phyloP scores from a whole-genome alignment of 805 yeast species.

The Blastobotrys robertii region DNA sequence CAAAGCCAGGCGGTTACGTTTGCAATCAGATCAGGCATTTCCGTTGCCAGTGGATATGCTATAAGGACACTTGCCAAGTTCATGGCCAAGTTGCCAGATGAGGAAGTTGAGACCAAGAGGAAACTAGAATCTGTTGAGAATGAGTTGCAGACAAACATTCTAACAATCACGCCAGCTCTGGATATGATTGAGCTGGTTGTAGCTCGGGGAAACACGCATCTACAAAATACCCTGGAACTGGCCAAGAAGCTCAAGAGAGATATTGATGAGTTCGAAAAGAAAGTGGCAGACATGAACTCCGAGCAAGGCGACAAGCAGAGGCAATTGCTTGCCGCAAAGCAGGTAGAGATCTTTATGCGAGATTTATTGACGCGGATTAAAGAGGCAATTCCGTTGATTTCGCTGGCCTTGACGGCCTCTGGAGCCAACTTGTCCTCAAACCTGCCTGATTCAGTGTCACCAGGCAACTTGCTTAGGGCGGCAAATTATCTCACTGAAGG shows the following conservation, averaged over 20 bases:
- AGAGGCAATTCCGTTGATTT: constrained; percentile 58
- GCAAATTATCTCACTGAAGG: constrained; percentile 36
- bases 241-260: constrained; percentile 47
- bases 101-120: constrained; percentile 42
- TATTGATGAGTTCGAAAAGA: constrained; percentile 44
- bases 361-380: constrained; percentile 45
- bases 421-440: constrained; percentile 50
- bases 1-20: constrained; percentile 72
- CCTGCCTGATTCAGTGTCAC: constrained; percentile 46
- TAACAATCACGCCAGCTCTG: constrained; percentile 54
- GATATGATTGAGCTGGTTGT: constrained; percentile 51
- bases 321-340: constrained; percentile 19
- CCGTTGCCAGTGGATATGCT: constrained; percentile 66
- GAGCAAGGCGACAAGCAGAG: constrained; percentile 20
- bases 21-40: constrained; percentile 67
- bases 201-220: constrained; percentile 22
- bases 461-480: constrained; percentile 58
- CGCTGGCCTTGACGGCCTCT: constrained; percentile 55
- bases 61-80: constrained; percentile 50
- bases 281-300: constrained; percentile 34
- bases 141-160: constrained; percentile 46
- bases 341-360: constrained; percentile 43
- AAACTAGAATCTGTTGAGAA: constrained; percentile 34
- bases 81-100: constrained; percentile 40
- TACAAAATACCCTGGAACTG: constrained; percentile 45